These are phyloP conservation scores for Elongisporangium undulatum DNA, from an alignment of 352 stramenopile species.

Conservation along the genomic window DNA sequence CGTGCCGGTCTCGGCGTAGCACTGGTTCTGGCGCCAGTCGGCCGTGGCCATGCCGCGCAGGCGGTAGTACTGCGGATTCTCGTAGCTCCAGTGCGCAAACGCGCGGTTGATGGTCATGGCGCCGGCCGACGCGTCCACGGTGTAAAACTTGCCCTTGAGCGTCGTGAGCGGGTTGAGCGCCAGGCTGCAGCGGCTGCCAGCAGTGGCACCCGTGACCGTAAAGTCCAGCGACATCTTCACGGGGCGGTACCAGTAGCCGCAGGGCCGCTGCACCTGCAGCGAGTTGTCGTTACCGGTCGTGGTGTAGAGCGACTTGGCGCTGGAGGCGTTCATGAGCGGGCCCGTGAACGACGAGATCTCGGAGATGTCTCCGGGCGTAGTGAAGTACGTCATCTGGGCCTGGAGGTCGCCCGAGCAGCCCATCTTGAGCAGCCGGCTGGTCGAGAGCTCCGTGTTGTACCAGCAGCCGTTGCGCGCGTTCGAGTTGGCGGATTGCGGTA, in stretches of 20 bases:
- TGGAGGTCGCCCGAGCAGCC: conserved; percentile 20
- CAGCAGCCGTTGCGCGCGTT: conserved; percentile 31
- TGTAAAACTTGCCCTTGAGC: conserved; percentile 19
- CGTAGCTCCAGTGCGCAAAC: conserved; percentile 25
- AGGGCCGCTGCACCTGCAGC: conserved; percentile 16
- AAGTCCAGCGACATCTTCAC: conserved; percentile 35
- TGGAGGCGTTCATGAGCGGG: conserved; percentile 11
- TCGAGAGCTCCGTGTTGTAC: conserved; percentile 29
- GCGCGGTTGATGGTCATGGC: conserved; percentile 15
- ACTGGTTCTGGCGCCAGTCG: conserved; percentile 25
- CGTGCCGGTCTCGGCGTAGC: conserved; percentile 24
- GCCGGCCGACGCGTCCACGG: conserved; percentile 5
- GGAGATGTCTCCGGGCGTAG: conserved; percentile 13
- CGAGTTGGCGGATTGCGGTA: conserved; percentile 25
- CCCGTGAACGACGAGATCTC: conserved; percentile 14
- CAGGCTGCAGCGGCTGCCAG: conserved; percentile 15
- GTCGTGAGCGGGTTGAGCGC: conserved; percentile 10
- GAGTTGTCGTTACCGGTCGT: conserved; percentile 16
- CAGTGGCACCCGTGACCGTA: conserved; percentile 11
- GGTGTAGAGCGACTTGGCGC: conserved; percentile 17
- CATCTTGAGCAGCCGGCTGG: conserved; percentile 26
- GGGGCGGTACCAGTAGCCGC: conserved; percentile 25
- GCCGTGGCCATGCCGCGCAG: conserved; percentile 21
- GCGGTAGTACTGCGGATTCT: conserved; percentile 20
- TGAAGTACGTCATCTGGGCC: conserved; percentile 17